A percentile compares a stretch with the other conserved stretches of the same genome.
Conservation (phyloP, 331 rosid species). For the Quercus lobata region DNA sequence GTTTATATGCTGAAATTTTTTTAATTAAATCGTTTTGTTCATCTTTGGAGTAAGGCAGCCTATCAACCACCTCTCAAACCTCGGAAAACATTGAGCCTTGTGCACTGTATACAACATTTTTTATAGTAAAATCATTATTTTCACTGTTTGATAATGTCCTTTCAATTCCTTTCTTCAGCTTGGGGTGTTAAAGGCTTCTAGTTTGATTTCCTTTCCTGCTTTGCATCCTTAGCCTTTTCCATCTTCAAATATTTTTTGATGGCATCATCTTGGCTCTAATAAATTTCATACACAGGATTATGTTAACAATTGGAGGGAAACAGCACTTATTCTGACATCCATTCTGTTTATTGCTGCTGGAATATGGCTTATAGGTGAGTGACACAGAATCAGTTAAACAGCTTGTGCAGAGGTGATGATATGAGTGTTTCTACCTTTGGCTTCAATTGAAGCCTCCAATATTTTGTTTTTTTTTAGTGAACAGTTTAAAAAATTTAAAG, state of each 20-base stretch:
- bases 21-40: too few relatives aligned
- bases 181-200: neutral
- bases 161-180: constrained; percentile 10
- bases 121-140: neutral
- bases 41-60: too few relatives aligned
- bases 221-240: constrained; percentile 9
- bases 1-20: neutral
- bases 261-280: constrained; percentile 4
- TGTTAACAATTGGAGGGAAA: constrained; percentile 66
- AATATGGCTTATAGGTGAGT: constrained; percentile 76
- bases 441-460: neutral
- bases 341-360: constrained; percentile 69
- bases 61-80: too few relatives aligned
- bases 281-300: constrained; percentile 46
- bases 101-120: neutral
- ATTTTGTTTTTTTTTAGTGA: neutral
- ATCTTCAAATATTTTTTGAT: neutral
- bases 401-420: neutral
- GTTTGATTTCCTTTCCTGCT: constrained; percentile 2
- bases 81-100: too few relatives aligned
- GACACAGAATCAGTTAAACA: neutral
- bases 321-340: constrained; percentile 64
- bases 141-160: neutral
- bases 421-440: neutral
- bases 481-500: neutral